phyloP scores from a whole-genome alignment of 208 protist species.

The Acanthamoeba culbertsoni region DNA sequence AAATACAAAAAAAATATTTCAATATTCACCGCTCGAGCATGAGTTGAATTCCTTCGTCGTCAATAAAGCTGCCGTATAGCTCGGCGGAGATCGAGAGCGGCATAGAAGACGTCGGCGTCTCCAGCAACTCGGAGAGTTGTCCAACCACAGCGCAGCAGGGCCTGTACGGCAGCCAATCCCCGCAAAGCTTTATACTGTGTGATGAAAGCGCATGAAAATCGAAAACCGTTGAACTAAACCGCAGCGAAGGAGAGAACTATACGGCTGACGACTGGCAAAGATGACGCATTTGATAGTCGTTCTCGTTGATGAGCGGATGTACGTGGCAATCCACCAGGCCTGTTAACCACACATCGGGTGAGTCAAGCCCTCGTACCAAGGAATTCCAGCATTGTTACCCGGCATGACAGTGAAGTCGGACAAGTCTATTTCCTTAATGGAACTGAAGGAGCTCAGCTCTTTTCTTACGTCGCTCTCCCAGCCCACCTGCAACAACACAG shows the following conservation, averaged over 20 bases:
- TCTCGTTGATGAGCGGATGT: constrained; percentile 28
- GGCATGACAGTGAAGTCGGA: constrained; percentile 10
- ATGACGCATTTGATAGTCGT: constrained; percentile 17
- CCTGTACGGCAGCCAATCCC: not conserved
- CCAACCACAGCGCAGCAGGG: not conserved
- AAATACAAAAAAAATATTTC: no score
- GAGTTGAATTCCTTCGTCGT: constrained; percentile 34
- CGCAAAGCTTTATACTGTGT: constrained; percentile 7
- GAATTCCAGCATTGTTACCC: not conserved
- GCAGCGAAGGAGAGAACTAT: not conserved
- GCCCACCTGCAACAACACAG: not conserved
- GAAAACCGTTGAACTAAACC: not conserved
- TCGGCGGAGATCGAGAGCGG: not conserved
- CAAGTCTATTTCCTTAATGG: not conserved
- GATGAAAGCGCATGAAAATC: not conserved
- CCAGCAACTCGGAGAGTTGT: constrained; percentile 11
- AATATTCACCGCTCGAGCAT: constrained; percentile 2
- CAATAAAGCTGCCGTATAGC: constrained; percentile 46
- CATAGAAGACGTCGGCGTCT: not conserved
- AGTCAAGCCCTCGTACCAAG: not conserved
- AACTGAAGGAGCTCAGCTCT: not conserved
- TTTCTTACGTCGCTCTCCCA: constrained; percentile 29
- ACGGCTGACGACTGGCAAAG: constrained; percentile 20
- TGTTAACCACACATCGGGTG: not conserved
- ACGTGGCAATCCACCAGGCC: constrained; percentile 31